Conservation (phyloP, 306 rosid genomes). For the Myrica gale region DNA sequence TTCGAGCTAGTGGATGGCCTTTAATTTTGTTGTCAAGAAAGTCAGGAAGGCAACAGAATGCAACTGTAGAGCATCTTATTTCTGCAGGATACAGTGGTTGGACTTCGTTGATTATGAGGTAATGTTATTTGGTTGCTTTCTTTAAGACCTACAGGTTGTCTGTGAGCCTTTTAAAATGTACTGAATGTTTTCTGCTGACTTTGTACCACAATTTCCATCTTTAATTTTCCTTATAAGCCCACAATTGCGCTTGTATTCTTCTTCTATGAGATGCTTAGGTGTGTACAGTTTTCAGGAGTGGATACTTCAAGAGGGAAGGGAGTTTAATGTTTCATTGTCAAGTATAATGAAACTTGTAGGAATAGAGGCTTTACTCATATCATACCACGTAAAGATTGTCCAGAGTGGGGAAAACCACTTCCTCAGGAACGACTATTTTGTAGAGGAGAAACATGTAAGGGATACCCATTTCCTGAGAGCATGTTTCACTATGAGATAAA, state of each 20-base stretch:
- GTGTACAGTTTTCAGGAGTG: neutral
- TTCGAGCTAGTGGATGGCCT: conserved; percentile 68
- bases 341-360: no score
- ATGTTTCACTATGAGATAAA: no score
- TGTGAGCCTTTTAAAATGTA: conserved; percentile 8
- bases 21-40: conserved; percentile 63
- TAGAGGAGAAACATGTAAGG: neutral
- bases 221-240: neutral
- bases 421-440: neutral
- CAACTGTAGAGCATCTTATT: conserved; percentile 48
- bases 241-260: neutral
- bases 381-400: neutral
- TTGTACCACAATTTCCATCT: neutral
- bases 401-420: neutral
- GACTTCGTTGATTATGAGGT: conserved; percentile 81
- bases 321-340: neutral
- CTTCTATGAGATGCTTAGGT: neutral
- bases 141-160: conserved; percentile 1
- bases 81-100: conserved; percentile 59
- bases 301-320: neutral
- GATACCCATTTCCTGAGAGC: neutral
- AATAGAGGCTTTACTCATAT: no score
- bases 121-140: conserved; percentile 24
- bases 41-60: conserved; percentile 38
- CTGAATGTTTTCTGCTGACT: neutral